Conservation (phyloP, 805 yeast species). For the Starmera quercuum region DNA sequence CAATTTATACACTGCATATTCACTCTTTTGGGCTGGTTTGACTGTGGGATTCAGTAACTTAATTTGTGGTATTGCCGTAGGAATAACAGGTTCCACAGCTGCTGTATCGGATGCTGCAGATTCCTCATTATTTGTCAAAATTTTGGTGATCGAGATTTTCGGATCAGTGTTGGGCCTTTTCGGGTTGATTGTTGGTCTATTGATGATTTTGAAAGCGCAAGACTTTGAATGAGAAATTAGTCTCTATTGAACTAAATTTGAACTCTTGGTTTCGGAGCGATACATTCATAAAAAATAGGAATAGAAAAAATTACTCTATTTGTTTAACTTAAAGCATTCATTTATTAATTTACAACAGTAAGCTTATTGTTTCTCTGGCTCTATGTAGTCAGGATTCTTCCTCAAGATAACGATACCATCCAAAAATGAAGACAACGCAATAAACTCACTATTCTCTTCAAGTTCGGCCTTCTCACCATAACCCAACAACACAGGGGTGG, state of each 20-base stretch:
- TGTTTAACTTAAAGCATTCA: neutral
- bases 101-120: constrained; percentile 98
- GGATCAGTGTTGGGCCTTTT: constrained; percentile 94
- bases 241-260: too few relatives aligned
- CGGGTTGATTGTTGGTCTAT: constrained; percentile 92
- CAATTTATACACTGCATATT: constrained; percentile 89
- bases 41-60: constrained; percentile 92
- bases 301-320: too few relatives aligned
- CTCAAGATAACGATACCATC: constrained; percentile 92
- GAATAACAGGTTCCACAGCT: constrained; percentile 97
- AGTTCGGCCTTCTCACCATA: constrained; percentile 96
- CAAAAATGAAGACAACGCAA: constrained; percentile 68
- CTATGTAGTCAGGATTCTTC: constrained; percentile 82
- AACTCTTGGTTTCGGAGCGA: too few relatives aligned
- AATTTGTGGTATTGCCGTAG: constrained; percentile 96
- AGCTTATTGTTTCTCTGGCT: constrained; percentile 32
- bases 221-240: constrained; percentile 74
- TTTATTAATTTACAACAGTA: neutral
- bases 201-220: constrained; percentile 93
- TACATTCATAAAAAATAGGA: too few relatives aligned
- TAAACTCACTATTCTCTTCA: constrained; percentile 84
- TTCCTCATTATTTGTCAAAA: constrained; percentile 88
- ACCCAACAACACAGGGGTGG: constrained; percentile 90
- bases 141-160: constrained; percentile 93
- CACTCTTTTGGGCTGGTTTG: constrained; percentile 96